Percentiles rank a stretch among this genome's conserved stretches.
These are phyloP conservation scores for Penicillium ochrochloron DNA, from an alignment of 495 filamentous ascomycete genomes.

Conservation along the genomic window DNA sequence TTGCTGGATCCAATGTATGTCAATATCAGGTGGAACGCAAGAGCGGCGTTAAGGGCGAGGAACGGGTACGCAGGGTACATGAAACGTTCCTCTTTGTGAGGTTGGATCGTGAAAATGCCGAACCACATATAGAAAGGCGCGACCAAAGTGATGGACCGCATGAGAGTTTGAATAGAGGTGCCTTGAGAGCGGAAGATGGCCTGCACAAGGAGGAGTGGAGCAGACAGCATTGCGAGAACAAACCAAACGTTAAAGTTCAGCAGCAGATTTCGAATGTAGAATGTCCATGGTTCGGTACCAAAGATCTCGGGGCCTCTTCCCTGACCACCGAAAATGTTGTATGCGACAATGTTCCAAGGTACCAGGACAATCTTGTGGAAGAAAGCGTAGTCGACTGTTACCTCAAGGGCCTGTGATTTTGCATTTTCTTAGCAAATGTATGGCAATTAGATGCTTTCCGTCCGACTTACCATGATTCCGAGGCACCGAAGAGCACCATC, in stretches of 20 bases:
- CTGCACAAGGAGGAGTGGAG: slow-evolving; percentile 64
- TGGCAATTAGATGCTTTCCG: neutral
- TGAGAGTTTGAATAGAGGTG: slow-evolving; percentile 49
- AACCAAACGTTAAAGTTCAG: slow-evolving; percentile 98
- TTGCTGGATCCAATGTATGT: slow-evolving; percentile 71
- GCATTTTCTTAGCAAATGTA: slow-evolving; percentile 28
- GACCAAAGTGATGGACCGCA: slow-evolving; percentile 76
- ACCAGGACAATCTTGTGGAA: slow-evolving; percentile 79
- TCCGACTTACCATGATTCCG: slow-evolving; percentile 67
- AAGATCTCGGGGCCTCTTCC: slow-evolving; percentile 89
- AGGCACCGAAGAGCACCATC: slow-evolving; percentile 71
- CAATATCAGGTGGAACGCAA: slow-evolving; percentile 78
- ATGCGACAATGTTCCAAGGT: slow-evolving; percentile 90
- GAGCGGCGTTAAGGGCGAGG: slow-evolving; percentile 88
- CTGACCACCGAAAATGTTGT: slow-evolving; percentile 85
- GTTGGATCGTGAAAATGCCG: slow-evolving; percentile 84
- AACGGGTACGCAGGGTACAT: slow-evolving; percentile 98
- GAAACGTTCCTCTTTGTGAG: slow-evolving; percentile 98
- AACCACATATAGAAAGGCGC: slow-evolving; percentile 95
- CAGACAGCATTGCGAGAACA: slow-evolving; percentile 72
- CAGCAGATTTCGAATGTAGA: slow-evolving; percentile 88
- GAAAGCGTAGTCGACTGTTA: slow-evolving; percentile 75
- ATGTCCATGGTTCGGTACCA: slow-evolving; percentile 95
- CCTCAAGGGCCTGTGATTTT: slow-evolving; percentile 55
- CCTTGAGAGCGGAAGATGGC: slow-evolving; percentile 44